Evolutionary conservation across 352 stramenopile genomes (phyloP).

Genomic region (Phytopythium boreale): DNA sequence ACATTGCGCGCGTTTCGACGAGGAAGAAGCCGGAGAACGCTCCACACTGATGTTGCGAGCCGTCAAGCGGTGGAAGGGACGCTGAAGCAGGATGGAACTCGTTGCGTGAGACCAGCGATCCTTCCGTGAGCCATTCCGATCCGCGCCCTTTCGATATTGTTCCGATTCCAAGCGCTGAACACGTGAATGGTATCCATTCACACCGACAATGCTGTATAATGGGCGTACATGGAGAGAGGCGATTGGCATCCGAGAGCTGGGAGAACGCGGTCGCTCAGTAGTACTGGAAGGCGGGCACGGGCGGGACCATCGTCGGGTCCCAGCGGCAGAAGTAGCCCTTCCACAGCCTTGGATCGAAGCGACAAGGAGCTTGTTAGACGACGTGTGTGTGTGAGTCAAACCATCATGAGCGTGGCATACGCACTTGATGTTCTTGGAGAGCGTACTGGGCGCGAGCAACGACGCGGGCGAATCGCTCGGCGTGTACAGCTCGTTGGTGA

Average conservation of each 20-base stretch:
- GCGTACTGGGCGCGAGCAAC: conserved; percentile 64
- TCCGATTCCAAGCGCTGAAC: not conserved
- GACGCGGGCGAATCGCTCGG: conserved; percentile 31
- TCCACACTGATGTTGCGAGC: not conserved
- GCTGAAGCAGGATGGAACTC: not conserved
- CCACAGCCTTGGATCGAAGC: conserved; percentile 56
- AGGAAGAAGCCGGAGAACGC: not conserved
- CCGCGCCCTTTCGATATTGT: not conserved
- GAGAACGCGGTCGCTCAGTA: conserved; percentile 35
- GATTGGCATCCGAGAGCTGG: not conserved
- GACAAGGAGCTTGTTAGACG: not conserved
- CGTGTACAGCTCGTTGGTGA: conserved; percentile 66
- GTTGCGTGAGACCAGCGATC: not conserved
- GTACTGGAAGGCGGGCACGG: conserved; percentile 62
- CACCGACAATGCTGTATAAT: no score
- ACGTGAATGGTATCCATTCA: no score
- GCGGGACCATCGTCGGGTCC: conserved; percentile 75
- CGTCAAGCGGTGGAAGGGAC: not conserved
- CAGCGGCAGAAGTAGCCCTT: conserved; percentile 86
- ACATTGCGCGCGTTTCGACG: not conserved
- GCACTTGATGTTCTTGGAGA: conserved; percentile 89
- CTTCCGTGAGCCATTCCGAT: not conserved
- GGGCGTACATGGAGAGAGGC: not conserved
- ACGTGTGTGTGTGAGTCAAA: not conserved
- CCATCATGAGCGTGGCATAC: conserved; percentile 15